Evolutionary conservation across 441 rosid species (phyloP).

Genomic region (Francoa sonchifolia): DNA sequence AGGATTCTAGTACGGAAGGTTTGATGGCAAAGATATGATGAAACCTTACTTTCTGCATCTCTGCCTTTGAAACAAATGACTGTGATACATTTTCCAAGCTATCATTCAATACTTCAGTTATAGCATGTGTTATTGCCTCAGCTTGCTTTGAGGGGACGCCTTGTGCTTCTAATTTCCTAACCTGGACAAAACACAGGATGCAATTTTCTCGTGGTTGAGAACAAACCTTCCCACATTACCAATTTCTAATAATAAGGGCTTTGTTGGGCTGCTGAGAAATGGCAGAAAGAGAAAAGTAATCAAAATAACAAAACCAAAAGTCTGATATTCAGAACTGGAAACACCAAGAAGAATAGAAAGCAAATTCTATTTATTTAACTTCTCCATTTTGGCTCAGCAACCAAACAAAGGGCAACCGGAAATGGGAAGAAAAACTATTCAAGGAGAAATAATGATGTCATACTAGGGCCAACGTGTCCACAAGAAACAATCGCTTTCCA

Average conservation of each 20-base stretch:
- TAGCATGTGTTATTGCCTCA: conserved; percentile 47
- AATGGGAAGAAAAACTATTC: not conserved
- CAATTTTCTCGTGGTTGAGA: not conserved
- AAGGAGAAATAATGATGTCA: not conserved
- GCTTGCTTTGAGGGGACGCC: conserved; percentile 59
- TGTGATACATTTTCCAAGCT: conserved; percentile 51
- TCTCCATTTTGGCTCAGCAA: conserved; percentile 3
- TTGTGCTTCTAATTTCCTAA: conserved; percentile 50
- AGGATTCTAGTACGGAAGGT: not conserved
- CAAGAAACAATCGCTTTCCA: conserved; percentile 45
- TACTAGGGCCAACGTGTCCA: conserved; percentile 56
- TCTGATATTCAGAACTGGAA: not conserved
- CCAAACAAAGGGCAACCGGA: not conserved
- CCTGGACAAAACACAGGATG: conserved; percentile 22
- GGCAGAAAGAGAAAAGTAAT: not conserved
- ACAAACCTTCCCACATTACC: not conserved
- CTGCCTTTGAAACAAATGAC: conserved; percentile 41
- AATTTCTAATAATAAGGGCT: not conserved
- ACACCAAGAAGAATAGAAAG: not conserved
- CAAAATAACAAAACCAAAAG: not conserved
- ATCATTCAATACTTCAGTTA: conserved; percentile 38
- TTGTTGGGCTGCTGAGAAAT: not conserved
- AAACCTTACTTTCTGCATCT: conserved; percentile 45
- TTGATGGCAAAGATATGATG: not conserved
- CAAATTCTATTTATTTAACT: not conserved